Conservation (phyloP, 495 filamentous ascomycete species). For the Trichoderma virens region DNA sequence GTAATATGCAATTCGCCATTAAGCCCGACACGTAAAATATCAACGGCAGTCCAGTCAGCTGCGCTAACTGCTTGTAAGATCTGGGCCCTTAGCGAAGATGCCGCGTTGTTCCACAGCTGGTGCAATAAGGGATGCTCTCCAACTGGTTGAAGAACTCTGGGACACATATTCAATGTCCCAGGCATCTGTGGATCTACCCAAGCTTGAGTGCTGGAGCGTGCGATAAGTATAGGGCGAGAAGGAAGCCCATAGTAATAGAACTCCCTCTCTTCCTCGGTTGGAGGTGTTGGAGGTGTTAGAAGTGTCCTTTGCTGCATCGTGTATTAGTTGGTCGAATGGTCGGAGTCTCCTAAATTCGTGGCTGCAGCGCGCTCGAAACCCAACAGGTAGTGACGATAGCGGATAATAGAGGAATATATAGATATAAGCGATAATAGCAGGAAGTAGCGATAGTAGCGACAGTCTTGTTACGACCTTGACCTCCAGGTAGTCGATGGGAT, state of each 20-base stretch:
- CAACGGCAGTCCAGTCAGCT: background rate
- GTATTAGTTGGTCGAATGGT: too few species aligned
- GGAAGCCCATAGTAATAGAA: background rate
- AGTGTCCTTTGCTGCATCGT: too few species aligned
- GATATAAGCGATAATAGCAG: too few species aligned
- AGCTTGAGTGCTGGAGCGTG: background rate
- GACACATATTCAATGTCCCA: background rate
- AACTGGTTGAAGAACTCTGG: background rate
- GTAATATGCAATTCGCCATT: background rate
- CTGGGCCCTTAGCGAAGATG: background rate
- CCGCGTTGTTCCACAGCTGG: background rate
- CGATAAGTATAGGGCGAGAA: background rate
- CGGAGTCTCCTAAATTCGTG: too few species aligned
- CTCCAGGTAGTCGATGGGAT: too few species aligned
- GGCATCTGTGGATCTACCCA: background rate
- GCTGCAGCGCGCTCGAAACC: too few species aligned
- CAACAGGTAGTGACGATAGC: too few species aligned
- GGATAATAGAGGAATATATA: too few species aligned
- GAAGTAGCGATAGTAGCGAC: too few species aligned
- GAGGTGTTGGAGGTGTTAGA: too few species aligned
- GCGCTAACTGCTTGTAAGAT: background rate
- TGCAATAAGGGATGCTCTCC: background rate
- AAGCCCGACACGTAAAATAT: background rate
- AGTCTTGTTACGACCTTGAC: too few species aligned
- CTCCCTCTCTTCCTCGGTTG: background rate